A percentile compares a stretch with the other conserved stretches of the same genome.
Evolutionary conservation across 371 early-diverging fungal genomes (phyloP).

Genomic region (Catenaria anguillulae): DNA sequence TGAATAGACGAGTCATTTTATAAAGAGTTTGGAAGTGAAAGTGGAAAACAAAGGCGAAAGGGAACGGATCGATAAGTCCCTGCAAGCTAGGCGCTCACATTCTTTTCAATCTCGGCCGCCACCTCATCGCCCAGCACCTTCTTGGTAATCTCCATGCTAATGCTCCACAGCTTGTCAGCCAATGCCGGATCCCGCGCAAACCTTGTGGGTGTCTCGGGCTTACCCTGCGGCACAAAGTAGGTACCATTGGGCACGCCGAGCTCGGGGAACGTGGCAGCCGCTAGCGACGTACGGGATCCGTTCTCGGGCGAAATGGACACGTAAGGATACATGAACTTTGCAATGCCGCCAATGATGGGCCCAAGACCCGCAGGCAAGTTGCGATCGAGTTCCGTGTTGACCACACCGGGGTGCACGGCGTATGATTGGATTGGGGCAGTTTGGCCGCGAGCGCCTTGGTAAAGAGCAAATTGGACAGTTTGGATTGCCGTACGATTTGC

Average conservation of each 20-base stretch:
- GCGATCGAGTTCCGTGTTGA: constrained; percentile 7
- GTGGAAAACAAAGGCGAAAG: no score
- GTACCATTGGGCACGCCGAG: no score
- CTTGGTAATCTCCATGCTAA: neutral
- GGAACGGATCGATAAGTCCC: no score
- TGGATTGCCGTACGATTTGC: constrained; percentile 6
- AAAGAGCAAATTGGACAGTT: constrained; percentile 9
- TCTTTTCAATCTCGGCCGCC: neutral
- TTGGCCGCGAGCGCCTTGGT: no score
- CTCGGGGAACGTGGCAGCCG: neutral
- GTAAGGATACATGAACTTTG: neutral
- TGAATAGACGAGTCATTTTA: no score
- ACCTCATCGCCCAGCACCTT: neutral
- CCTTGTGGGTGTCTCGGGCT: neutral
- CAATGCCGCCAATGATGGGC: neutral
- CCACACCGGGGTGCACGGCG: constrained; percentile 8
- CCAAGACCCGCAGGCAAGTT: neutral
- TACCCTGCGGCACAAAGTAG: constrained; percentile 2
- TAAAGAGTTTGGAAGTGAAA: no score
- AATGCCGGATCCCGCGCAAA: neutral
- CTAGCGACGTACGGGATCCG: neutral
- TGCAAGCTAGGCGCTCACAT: no score
- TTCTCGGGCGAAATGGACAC: neutral
- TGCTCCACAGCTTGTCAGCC: neutral
- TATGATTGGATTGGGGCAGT: no score